Base-by-base conservation (phyloP, 2,329 filamentous ascomycete genomes). In the Kalaharituber pfeilii region DNA sequence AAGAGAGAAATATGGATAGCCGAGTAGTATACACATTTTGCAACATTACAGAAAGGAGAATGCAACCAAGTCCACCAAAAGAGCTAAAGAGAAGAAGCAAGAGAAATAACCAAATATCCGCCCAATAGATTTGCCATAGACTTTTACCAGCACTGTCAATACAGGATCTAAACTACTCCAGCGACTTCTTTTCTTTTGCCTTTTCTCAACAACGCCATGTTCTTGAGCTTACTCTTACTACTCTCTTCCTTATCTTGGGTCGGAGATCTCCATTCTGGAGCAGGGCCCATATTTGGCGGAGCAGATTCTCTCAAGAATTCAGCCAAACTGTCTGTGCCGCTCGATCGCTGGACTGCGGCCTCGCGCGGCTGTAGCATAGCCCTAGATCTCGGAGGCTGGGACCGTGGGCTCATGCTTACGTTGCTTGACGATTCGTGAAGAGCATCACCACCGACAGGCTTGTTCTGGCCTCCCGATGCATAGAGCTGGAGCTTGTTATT, bases 221-320 rank as follows among this genome's bases (percentile, higher is more conserved):
- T 47, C 42, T 22, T 47, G 3, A 25, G 13, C 42, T 24, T 47
- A 11, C 13, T 22, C 42, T 18, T 6, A 47, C 18, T 25, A 20
- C n/a, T 13, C 42, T 20, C 42, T 22, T 20, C 42, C 22, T 47
- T 25, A 13, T 47, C 42, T 25, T 25, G 18, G n/a, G 13, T 22
- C 22, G n/a, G 13, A 13, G 42, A 20, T 22, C n/a, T 47, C 33
- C 33, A 18, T 5, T 47, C 42, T 20, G 42, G n/a, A 11, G 42
- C 42, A 22, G 42, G 33, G 2, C 33, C 33, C 33, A 39, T 39
- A 39, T 18, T 39, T 9, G 58, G 58, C 51, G 83, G 82, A 29
- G 74, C 80, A 13, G 81, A 83, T 62, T 79, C 78, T 52, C 75
- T 77, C 28, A 91, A 69, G 66, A 89, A 89, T 51, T 79, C 78